Evolutionary conservation across 768 basidiomycete species (phyloP).

Genomic region (Tubosaeta sp.): DNA sequence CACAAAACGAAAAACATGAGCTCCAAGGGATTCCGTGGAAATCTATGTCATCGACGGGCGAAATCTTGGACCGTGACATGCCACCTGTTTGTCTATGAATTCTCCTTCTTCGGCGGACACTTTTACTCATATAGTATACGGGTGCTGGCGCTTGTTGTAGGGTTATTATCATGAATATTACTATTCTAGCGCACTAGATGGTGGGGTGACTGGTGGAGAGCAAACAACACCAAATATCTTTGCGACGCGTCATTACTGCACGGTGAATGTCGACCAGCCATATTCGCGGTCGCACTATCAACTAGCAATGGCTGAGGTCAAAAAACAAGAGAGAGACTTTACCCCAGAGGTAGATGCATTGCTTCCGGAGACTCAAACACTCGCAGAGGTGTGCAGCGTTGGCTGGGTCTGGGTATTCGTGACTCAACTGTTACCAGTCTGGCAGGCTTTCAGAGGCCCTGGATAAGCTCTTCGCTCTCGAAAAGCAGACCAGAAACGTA

Average conservation of each 20-base stretch:
- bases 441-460: constrained; percentile 82
- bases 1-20: constrained; percentile 28
- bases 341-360: constrained; percentile 77
- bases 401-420: not conserved
- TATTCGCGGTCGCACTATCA: constrained; percentile 38
- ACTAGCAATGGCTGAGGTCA: constrained; percentile 70
- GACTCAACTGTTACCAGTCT: constrained; percentile 42
- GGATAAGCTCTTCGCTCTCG: constrained; percentile 83
- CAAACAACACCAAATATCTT: constrained; percentile 44
- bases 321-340: constrained; percentile 85
- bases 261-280: constrained; percentile 28
- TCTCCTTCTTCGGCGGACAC: constrained; percentile 30
- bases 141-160: constrained; percentile 46
- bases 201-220: constrained; percentile 6
- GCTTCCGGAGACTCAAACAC: constrained; percentile 59
- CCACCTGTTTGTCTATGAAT: constrained; percentile 51
- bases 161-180: constrained; percentile 38
- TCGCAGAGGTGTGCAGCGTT: constrained; percentile 60
- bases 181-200: constrained; percentile 12
- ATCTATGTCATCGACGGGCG: constrained; percentile 25
- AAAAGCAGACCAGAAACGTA: constrained; percentile 97
- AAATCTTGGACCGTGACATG: constrained; percentile 30
- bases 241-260: constrained; percentile 58
- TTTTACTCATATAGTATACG: constrained; percentile 42
- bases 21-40: constrained; percentile 22